phyloP scores from a whole-genome alignment of 192 early-diverging fungal species.

The Coemansia sp. region DNA sequence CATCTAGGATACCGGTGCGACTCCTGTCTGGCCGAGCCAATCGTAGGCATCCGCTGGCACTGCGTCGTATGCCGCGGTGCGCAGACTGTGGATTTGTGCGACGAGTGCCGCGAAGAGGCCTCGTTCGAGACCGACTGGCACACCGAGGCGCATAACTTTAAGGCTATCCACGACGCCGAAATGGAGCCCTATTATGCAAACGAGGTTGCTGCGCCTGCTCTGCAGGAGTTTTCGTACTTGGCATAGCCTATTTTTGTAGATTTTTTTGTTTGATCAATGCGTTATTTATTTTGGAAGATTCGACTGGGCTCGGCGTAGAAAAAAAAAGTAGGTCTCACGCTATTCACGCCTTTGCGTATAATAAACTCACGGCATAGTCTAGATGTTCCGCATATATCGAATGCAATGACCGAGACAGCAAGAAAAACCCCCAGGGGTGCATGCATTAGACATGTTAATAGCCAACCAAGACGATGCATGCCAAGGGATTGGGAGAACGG shows the following conservation, averaged over 20 bases:
- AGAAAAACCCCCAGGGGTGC: not conserved
- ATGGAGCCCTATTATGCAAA: constrained; percentile 53
- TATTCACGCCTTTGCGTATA: not conserved
- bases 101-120: constrained; percentile 60
- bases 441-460: not conserved
- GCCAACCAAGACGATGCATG: not conserved
- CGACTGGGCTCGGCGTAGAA: not conserved
- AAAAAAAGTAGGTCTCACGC: not conserved
- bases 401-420: not conserved
- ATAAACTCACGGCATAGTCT: not conserved
- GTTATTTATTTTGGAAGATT: not conserved
- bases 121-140: constrained; percentile 49
- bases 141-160: constrained; percentile 24
- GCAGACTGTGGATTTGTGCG: constrained; percentile 68
- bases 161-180: constrained; percentile 36
- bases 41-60: constrained; percentile 67
- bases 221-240: constrained; percentile 49
- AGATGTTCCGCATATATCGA: not conserved
- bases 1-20: constrained; percentile 59
- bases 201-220: constrained; percentile 38
- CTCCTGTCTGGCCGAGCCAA: constrained; percentile 68
- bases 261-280: not conserved
- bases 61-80: constrained; percentile 62
- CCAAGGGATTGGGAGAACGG: not conserved
- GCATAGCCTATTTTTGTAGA: constrained; percentile 12